Percentiles rank a stretch among this genome's conserved stretches.
Conservation (phyloP, 345 rosid species). For the Syzygium aromaticum region DNA sequence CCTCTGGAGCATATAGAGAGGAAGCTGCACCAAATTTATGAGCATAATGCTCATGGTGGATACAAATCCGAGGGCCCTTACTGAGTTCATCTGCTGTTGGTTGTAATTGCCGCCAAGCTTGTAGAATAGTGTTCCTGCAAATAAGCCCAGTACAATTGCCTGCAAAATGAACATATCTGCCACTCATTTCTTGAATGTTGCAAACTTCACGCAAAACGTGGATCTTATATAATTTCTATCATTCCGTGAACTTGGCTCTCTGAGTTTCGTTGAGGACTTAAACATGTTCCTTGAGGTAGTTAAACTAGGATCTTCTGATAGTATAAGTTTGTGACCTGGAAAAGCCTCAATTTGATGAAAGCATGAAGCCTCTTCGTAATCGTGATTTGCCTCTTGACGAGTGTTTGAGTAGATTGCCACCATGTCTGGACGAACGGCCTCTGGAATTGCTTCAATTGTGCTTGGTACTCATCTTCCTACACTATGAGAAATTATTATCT, state of each 20-base stretch:
- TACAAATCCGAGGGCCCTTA: constrained; percentile 23
- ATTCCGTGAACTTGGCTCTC: background rate
- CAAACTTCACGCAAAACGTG: background rate
- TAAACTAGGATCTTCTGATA: background rate
- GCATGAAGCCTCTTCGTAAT: constrained; percentile 21
- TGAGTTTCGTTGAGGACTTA: background rate
- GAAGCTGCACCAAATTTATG: constrained; percentile 26
- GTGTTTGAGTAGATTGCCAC: constrained; percentile 21
- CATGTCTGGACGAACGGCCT: constrained; percentile 24
- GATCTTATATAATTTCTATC: background rate
- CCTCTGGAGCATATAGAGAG: constrained; percentile 24
- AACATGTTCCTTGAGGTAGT: background rate
- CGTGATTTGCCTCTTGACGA: constrained; percentile 20
- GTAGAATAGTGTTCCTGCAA: constrained; percentile 22
- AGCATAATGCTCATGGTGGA: constrained; percentile 27
- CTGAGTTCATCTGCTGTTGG: constrained; percentile 31
- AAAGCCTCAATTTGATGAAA: constrained; percentile 19
- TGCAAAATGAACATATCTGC: background rate
- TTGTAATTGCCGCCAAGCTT: constrained; percentile 14
- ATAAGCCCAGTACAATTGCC: constrained; percentile 16
- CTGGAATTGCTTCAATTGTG: constrained; percentile 17
- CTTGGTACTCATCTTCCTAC: constrained; percentile 16
- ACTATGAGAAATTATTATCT: background rate
- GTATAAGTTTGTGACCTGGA: constrained; percentile 12
- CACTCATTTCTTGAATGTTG: background rate